These are phyloP conservation scores for Naumovozyma castellii DNA, from an alignment of 805 yeast species.

Conservation along the genomic window DNA sequence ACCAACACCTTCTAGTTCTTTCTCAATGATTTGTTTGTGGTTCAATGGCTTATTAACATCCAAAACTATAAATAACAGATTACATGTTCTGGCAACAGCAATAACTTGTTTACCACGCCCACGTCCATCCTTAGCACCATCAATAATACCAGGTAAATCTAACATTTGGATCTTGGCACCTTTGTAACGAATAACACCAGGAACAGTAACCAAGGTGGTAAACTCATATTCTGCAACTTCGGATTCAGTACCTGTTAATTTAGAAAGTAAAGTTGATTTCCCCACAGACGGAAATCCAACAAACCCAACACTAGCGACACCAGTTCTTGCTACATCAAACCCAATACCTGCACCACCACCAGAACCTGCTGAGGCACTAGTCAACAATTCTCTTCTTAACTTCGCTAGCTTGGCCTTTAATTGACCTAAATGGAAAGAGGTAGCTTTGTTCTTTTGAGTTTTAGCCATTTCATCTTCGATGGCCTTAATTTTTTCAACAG, in stretches of 20 bases:
- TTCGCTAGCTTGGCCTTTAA: conserved; percentile 94
- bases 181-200: conserved; percentile 89
- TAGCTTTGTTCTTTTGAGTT: conserved; percentile 96
- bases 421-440: conserved; percentile 95
- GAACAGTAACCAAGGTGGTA: conserved; percentile 94
- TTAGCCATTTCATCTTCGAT: conserved; percentile 97
- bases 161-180: conserved; percentile 97
- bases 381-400: conserved; percentile 80
- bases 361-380: conserved; percentile 56
- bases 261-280: conserved; percentile 73
- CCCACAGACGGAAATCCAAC: conserved; percentile 96
- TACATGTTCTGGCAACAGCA: conserved; percentile 98
- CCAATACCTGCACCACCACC: conserved; percentile 94
- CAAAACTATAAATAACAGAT: conserved; percentile 81
- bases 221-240: conserved; percentile 98
- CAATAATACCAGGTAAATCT: conserved; percentile 84
- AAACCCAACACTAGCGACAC: conserved; percentile 94
- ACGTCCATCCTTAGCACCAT: conserved; percentile 85
- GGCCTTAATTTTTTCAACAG: conserved; percentile 67
- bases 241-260: conserved; percentile 89
- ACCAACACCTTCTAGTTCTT: conserved; percentile 95
- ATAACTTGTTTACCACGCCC: conserved; percentile 95
- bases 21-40: conserved; percentile 88
- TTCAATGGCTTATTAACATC: conserved; percentile 95
- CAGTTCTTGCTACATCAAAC: conserved; percentile 97